A percentile compares a stretch with the other conserved stretches of the same genome.
phyloP scores from a whole-genome alignment of 805 yeast genomes.

The Yamadazyma takamatsuzukensis region DNA sequence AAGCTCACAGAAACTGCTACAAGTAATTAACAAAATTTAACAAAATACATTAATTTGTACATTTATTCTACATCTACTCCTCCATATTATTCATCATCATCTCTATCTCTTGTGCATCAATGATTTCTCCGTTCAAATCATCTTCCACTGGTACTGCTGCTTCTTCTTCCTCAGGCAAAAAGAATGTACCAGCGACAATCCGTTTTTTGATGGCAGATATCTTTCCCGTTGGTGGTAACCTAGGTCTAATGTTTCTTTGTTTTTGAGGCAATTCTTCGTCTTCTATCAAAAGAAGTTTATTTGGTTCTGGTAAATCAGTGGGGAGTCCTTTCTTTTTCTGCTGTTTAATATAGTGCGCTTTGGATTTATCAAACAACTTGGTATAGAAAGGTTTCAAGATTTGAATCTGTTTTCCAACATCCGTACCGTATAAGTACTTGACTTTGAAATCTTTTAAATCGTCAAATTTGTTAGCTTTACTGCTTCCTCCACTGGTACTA shows the following conservation, averaged over 20 bases:
- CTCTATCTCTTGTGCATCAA: constrained; percentile 14
- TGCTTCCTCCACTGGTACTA: constrained; percentile 39
- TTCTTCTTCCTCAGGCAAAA: constrained; percentile 38
- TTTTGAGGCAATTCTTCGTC: constrained; percentile 85
- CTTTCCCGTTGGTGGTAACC: constrained; percentile 89
- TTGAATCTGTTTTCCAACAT: constrained; percentile 53
- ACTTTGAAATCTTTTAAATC: constrained; percentile 59
- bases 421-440: constrained; percentile 49
- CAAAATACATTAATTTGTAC: too few species aligned
- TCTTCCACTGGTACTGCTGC: constrained; percentile 3
- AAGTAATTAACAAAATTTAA: too few species aligned
- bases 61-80: too few species aligned
- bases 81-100: constrained; percentile 12
- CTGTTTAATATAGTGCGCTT: constrained; percentile 36
- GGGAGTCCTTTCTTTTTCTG: constrained; percentile 40
- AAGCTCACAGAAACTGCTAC: too few species aligned
- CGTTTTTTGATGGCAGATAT: constrained; percentile 69
- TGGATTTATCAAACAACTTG: constrained; percentile 39
- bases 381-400: constrained; percentile 52
- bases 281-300: constrained; percentile 48
- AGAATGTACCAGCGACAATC: constrained; percentile 49
- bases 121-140: constrained; percentile 6
- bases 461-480: constrained; percentile 54
- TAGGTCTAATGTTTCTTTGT: constrained; percentile 68
- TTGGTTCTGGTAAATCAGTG: constrained; percentile 37